Conservation (phyloP, 2,329 filamentous ascomycete species). For the Massarina eburnea region DNA sequence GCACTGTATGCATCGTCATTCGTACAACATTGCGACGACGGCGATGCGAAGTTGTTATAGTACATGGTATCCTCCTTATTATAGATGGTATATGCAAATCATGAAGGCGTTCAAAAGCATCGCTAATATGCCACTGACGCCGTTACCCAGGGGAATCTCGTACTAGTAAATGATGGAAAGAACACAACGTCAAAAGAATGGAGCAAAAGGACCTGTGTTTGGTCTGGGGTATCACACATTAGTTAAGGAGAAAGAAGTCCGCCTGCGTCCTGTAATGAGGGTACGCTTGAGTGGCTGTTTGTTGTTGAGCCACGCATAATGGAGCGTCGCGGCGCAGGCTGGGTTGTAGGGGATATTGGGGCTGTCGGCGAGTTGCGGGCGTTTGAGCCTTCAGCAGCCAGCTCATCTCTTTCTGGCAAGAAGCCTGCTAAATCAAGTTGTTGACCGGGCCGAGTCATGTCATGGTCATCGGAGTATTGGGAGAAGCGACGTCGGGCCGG, state of each 20-base stretch:
- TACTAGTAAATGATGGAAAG: slow-evolving; percentile 6
- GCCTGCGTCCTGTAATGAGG: slow-evolving; percentile 36
- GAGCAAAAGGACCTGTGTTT: slow-evolving; percentile 16
- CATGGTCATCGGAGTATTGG: slow-evolving; percentile 38
- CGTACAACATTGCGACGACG: not conserved
- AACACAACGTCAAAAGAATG: slow-evolving; percentile 18
- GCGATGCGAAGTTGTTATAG: too few relatives aligned
- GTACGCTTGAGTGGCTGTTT: slow-evolving; percentile 22
- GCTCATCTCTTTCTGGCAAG: slow-evolving; percentile 27
- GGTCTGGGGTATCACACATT: slow-evolving; percentile 37
- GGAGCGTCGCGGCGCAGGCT: slow-evolving; percentile 7
- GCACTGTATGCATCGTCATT: slow-evolving; percentile 4
- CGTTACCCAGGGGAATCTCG: slow-evolving; percentile 22
- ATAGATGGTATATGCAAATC: not conserved
- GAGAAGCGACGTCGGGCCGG: slow-evolving; percentile 34
- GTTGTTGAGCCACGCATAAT: slow-evolving; percentile 24
- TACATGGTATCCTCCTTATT: too few relatives aligned
- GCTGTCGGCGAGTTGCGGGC: slow-evolving; percentile 12
- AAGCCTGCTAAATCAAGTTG: slow-evolving; percentile 29
- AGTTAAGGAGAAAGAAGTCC: slow-evolving; percentile 37
- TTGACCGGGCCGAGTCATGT: slow-evolving; percentile 23
- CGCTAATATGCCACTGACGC: slow-evolving; percentile 14
- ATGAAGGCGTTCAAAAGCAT: not conserved
- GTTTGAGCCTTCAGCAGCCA: slow-evolving; percentile 18
- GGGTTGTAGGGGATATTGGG: slow-evolving; percentile 11